Evolutionary conservation across 805 yeast genomes (phyloP).

Genomic region (Cyberlindnera meyerae): DNA sequence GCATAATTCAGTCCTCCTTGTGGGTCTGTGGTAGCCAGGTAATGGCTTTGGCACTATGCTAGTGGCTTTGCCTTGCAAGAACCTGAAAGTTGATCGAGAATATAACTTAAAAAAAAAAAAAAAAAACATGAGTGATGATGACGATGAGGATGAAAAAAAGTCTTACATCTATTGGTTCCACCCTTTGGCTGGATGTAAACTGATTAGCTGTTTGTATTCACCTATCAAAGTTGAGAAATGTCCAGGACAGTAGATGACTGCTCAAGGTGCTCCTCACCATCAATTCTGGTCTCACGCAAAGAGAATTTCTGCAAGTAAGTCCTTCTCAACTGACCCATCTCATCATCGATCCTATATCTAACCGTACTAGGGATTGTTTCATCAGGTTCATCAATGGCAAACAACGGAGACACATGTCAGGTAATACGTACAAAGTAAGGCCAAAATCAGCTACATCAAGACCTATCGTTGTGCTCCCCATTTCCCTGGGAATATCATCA

Average conservation of each 20-base stretch:
- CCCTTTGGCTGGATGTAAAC: no score
- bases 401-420: constrained; percentile 70
- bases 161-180: no score
- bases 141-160: no score
- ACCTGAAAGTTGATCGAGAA: no score
- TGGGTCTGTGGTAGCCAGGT: background rate
- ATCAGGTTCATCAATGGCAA: constrained; percentile 68
- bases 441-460: constrained; percentile 41
- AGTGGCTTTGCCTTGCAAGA: no score
- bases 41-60: no score
- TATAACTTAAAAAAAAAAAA: no score
- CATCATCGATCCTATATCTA: background rate
- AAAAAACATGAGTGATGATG: no score
- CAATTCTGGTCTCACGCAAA: constrained; percentile 58
- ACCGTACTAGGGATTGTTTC: constrained; percentile 45
- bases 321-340: background rate
- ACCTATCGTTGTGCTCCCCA: constrained; percentile 51
- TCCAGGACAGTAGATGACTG: no score
- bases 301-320: constrained; percentile 53
- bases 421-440: constrained; percentile 67
- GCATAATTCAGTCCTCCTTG: constrained; percentile 6
- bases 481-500: constrained; percentile 67
- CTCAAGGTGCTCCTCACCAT: no score
- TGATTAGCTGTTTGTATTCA: no score
- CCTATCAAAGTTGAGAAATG: no score